Base-by-base conservation (phyloP, 2,329 filamentous ascomycete species). In the Fonsecaea pugnacius region DNA sequence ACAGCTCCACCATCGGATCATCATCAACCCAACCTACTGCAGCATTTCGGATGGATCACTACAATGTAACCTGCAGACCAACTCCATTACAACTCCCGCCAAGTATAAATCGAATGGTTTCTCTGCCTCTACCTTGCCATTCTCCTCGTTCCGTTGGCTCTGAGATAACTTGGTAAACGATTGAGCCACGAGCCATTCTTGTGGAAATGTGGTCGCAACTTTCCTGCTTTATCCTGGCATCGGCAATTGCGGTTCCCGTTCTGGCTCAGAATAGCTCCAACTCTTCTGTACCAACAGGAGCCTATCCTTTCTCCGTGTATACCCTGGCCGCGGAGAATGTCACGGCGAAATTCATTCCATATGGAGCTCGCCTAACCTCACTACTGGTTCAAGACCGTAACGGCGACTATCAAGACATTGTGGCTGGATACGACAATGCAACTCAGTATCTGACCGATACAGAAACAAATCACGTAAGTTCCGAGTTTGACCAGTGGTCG, bases 321-420 rank as follows among this genome's bases (percentile, higher is more conserved):
- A 81, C 78, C 18, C 78, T 83, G 66, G 75, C 74, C 35, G 79
- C 80, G 2, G 74, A 76, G 53, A 79, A 80, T 63, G 82, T 83
- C 70, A 81, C 79, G 33, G 80, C 79, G 40, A 80, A 74, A 52
- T 73, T 82, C 60, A 81, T 82, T 64, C 77, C 79, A 0, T 81
- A 82, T 62, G 80, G 80, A 3, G 80, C 80, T 24, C 78, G 79
- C 51, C 68, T 82, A 46, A 80, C 76, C 33, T 81, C 79, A 7
- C 69, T 83, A 40, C 73, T 80, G 51, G 80, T 85, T n/a, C 79
- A 80, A 18, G 82, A 84, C 66, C 79, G 81, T 64, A 72, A 82
- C 65, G 83, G 81, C 62, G 75, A 76, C 3, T 64, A 73, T 14
- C 82, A 83, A 70, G 83, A 84, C 70, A 76, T 84, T 35, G 76